A percentile compares a stretch with the other conserved stretches of the same genome.
These are phyloP conservation scores for Batrachochytrium dendrobatidis DNA, from an alignment of 371 early-diverging fungal genomes.

Conservation along the genomic window DNA sequence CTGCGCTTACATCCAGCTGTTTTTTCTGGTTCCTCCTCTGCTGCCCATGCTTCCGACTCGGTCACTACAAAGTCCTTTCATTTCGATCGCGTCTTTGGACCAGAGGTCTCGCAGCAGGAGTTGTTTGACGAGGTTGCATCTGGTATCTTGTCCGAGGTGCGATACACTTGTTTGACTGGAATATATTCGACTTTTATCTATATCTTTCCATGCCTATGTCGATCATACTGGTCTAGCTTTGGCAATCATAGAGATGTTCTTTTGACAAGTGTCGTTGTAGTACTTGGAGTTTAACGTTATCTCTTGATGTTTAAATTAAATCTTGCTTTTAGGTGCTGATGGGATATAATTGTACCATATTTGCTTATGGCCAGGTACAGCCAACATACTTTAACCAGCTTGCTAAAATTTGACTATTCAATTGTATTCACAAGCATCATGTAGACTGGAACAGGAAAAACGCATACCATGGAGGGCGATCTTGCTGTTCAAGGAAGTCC, in stretches of 20 bases:
- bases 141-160: constrained; percentile 78
- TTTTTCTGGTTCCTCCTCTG: no score
- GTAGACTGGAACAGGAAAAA: constrained; percentile 96
- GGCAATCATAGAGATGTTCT: neutral
- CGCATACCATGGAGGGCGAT: constrained; percentile 92
- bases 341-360: constrained; percentile 91
- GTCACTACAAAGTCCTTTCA: constrained; percentile 59
- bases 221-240: no score
- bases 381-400: neutral
- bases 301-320: no score
- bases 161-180: neutral
- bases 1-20: constrained; percentile 26
- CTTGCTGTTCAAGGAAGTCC: constrained; percentile 35
- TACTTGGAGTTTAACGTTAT: neutral
- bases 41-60: constrained; percentile 15
- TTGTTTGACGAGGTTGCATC: constrained; percentile 78
- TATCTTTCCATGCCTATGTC: no score
- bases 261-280: constrained; percentile 3
- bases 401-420: constrained; percentile 1
- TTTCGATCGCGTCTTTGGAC: constrained; percentile 91
- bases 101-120: constrained; percentile 67
- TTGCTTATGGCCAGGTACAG: constrained; percentile 70
- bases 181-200: neutral
- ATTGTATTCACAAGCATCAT: neutral
- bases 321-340: constrained; percentile 19